phyloP scores from a whole-genome alignment of 495 filamentous ascomycete genomes.

The Paragyromitra xinjiangensis region DNA sequence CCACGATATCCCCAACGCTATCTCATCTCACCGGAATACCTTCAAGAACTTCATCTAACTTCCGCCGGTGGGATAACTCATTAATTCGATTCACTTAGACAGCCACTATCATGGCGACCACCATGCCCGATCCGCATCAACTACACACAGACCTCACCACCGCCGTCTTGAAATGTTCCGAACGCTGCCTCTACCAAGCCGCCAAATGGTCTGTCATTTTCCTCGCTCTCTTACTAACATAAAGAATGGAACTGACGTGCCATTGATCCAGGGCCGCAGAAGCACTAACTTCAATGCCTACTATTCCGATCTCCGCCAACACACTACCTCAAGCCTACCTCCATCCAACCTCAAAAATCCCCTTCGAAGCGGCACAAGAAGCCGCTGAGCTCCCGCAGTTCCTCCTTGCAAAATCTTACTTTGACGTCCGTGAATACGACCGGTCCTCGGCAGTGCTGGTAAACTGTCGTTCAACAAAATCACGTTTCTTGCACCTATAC shows the following conservation, averaged over 20 bases:
- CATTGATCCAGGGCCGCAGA: conserved; percentile 80
- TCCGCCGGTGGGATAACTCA: background rate
- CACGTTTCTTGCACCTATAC: conserved; percentile 85
- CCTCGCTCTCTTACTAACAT: background rate
- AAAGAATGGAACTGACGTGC: background rate
- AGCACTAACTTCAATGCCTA: conserved; percentile 80
- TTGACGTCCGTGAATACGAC: conserved; percentile 95
- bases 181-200: conserved; percentile 93
- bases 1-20: background rate
- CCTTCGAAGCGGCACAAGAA: conserved; percentile 78
- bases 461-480: conserved; percentile 52
- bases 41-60: background rate
- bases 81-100: background rate
- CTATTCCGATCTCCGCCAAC: conserved; percentile 53
- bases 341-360: conserved; percentile 62
- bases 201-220: conserved; percentile 81
- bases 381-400: conserved; percentile 80
- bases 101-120: conserved; percentile 50
- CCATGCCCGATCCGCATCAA: conserved; percentile 49
- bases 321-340: conserved; percentile 56
- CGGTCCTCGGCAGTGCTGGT: conserved; percentile 79
- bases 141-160: conserved; percentile 71
- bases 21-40: conserved; percentile 12
- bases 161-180: conserved; percentile 87
- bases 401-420: conserved; percentile 91